Percentiles rank a stretch among this genome's conserved stretches.
These are phyloP conservation scores for Albugo candida DNA, from an alignment of 352 stramenopile genomes.

Conservation along the genomic window DNA sequence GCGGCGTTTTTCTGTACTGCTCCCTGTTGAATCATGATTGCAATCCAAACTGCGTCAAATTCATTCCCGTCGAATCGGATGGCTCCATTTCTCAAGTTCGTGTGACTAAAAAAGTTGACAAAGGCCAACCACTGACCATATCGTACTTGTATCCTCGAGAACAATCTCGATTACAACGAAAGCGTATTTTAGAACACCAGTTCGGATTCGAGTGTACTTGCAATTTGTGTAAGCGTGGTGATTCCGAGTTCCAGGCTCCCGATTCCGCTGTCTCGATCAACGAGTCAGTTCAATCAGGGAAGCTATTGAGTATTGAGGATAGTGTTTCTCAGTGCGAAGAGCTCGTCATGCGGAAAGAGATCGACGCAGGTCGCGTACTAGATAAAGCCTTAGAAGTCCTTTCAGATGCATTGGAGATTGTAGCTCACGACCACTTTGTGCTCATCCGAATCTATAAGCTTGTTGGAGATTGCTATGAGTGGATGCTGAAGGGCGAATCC, in stretches of 20 bases:
- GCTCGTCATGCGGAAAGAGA: conserved; percentile 25
- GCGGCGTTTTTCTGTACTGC: conserved; percentile 84
- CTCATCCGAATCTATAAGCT: conserved; percentile 82
- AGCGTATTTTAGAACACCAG: conserved; percentile 74
- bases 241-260: conserved; percentile 30
- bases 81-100: conserved; percentile 79
- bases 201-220: conserved; percentile 81
- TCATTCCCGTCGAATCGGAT: conserved; percentile 28
- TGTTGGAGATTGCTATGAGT: conserved; percentile 79
- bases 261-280: conserved; percentile 1
- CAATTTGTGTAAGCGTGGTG: conserved; percentile 38
- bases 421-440: conserved; percentile 69
- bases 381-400: conserved; percentile 55
- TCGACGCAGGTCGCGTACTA: conserved; percentile 24
- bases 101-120: conserved; percentile 58
- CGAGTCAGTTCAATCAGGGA: not conserved
- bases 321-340: conserved; percentile 34
- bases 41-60: conserved; percentile 91
- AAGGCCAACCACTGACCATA: conserved; percentile 83
- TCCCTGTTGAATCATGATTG: conserved; percentile 91
- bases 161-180: conserved; percentile 61
- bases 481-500: conserved; percentile 27
- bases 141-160: conserved; percentile 85
- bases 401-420: conserved; percentile 64
- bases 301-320: conserved; percentile 28